Evolutionary conservation across 202 grass and related monocot genomes (phyloP).

Genomic region (Schoenoplectus triqueter): DNA sequence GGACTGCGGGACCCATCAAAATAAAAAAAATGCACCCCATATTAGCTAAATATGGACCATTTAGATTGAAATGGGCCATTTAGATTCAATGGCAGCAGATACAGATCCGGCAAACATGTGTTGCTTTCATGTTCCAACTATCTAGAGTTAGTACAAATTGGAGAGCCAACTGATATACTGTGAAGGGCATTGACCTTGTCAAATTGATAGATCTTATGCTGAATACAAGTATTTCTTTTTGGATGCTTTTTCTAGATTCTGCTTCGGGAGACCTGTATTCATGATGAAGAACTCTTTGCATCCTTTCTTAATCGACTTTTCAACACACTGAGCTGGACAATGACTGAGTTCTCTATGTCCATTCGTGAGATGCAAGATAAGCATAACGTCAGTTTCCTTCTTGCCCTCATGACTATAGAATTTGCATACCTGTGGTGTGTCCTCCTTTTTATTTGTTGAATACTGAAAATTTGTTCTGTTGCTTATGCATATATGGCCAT

Average conservation of each 20-base stretch:
- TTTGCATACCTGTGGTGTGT: conserved; percentile 10
- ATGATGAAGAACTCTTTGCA: conserved; percentile 73
- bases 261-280: conserved; percentile 65
- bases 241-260: conserved; percentile 55
- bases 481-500: background rate
- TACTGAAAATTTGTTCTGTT: background rate
- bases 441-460: background rate
- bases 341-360: conserved; percentile 85
- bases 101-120: background rate
- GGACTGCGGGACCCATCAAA: no score
- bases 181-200: background rate
- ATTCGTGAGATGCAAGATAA: conserved; percentile 97
- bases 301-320: conserved; percentile 86
- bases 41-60: no score
- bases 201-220: conserved; percentile 7
- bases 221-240: background rate
- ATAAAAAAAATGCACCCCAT: no score
- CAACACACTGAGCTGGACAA: conserved; percentile 86
- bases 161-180: conserved; percentile 16
- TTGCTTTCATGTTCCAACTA: background rate
- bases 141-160: conserved; percentile 5
- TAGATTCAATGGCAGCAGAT: no score
- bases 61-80: no score
- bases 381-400: conserved; percentile 50
- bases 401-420: background rate